Conservation (phyloP, 352 stramenopile genomes). For the Thalassiosira exigua region DNA sequence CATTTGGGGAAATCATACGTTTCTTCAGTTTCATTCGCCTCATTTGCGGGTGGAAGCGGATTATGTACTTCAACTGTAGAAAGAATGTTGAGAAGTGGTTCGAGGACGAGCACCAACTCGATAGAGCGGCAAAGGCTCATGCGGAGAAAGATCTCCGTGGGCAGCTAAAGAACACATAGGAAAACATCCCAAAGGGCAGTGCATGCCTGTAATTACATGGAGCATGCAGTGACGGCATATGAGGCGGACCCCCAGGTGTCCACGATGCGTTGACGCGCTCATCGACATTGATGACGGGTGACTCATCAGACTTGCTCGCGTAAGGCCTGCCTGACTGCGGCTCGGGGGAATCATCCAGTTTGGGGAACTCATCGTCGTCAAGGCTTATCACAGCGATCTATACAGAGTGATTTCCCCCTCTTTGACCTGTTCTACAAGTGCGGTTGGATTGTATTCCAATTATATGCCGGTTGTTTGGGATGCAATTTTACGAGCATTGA, state of each 20-base stretch:
- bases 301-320: constrained; percentile 10
- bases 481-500: constrained; percentile 33
- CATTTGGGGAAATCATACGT: constrained; percentile 28
- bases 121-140: not conserved
- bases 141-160: not conserved
- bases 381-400: not conserved
- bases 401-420: constrained; percentile 33
- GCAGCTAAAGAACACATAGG: not conserved
- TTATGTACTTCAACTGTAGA: no score
- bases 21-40: no score
- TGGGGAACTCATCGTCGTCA: constrained; percentile 19
- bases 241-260: constrained; percentile 30
- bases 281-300: not conserved
- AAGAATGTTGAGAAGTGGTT: not conserved
- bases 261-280: not conserved
- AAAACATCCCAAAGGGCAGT: constrained; percentile 1
- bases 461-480: constrained; percentile 32
- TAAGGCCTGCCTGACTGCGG: not conserved
- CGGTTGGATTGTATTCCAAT: constrained; percentile 24
- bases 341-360: not conserved
- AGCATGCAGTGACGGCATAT: constrained; percentile 13
- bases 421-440: constrained; percentile 17
- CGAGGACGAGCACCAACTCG: not conserved
- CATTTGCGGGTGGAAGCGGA: no score
- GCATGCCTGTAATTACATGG: not conserved